A percentile compares a stretch with the other conserved stretches of the same genome.
Conservation (phyloP, 2,329 filamentous ascomycete species). For the Aureobasidium namibiae region DNA sequence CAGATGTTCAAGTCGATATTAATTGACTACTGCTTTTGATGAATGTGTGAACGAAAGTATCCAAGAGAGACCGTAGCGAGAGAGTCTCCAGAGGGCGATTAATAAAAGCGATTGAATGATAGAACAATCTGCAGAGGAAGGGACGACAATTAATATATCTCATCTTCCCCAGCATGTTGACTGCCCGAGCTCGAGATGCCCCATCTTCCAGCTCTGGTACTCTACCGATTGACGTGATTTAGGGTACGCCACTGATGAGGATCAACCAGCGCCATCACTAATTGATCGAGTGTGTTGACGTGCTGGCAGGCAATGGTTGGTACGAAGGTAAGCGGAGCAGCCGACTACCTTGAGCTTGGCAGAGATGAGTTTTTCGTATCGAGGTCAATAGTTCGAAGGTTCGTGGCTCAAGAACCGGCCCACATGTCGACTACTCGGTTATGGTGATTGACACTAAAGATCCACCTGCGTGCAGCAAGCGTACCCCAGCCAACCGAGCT, state of each 20-base stretch:
- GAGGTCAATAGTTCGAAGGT: constrained; percentile 6
- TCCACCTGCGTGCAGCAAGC: constrained; percentile 11
- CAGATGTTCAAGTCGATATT: neutral
- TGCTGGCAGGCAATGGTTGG: neutral
- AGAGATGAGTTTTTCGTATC: constrained; percentile 5
- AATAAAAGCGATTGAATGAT: constrained; percentile 11
- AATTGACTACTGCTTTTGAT: neutral
- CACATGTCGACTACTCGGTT: neutral
- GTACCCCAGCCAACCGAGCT: constrained; percentile 11
- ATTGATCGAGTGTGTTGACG: neutral
- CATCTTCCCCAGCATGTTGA: constrained; percentile 2
- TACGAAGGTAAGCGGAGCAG: neutral
- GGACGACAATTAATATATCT: constrained; percentile 4
- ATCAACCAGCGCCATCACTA: constrained; percentile 1
- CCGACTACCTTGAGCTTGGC: constrained; percentile 5
- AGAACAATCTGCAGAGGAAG: neutral
- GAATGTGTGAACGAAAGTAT: constrained; percentile 21
- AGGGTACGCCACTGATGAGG: constrained; percentile 12
- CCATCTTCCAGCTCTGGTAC: neutral
- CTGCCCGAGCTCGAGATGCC: neutral
- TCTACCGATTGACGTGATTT: constrained; percentile 13
- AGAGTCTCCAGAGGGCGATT: constrained; percentile 30
- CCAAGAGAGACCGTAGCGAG: constrained; percentile 38
- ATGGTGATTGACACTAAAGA: too few species aligned
- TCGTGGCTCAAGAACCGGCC: neutral